Base-by-base conservation (phyloP, 805 yeast species). In the Metschnikowia anglica region DNA sequence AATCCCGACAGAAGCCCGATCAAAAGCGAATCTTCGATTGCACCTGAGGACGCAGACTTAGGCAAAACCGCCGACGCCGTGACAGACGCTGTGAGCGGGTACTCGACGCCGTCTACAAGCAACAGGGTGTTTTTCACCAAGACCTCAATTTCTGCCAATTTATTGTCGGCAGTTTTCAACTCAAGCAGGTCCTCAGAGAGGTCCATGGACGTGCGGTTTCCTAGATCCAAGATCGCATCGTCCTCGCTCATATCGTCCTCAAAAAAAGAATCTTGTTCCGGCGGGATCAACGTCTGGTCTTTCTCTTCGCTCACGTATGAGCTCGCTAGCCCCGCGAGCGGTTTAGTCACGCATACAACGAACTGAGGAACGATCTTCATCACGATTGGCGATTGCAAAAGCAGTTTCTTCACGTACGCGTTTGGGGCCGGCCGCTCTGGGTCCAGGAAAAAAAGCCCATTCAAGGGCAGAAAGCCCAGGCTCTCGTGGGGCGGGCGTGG, bases 341-440 rank as follows among this genome's bases (percentile, higher is more conserved):
- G 61, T 48, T 70, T 70, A 21, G 52, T 52, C 12, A 53, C 41
- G 16, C 55, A 52, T 1, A 70, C 72, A 16, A 52, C 46, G 52
- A 74, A 69, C 10, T 49, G 39, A 10, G 65, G 63, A 44, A 62
- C 60, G 18, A 74, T 61, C 15, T 59, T 54, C 19, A 55, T 51
- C 21, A 72, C 54, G 1, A 68, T 54, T 2, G 79, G 75, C 13
- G 76, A 67, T 13, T 63, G 63, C 26, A 70, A 51, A n/a, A 75
- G 47, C 10, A 72, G 69, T 44, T 66, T 63, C 47, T 65, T 66
- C 27, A 62, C 42, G 35, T 55, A 65, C 6, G 49, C 41, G 13
- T 49, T 21, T n/a, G 42, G 27, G 11, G 9, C 25, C 2, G 39
- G 21, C 24, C 18, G 26, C 11, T 16, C n/a, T 9, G 38, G 32